These are phyloP conservation scores for Malus hybrid DNA, from an alignment of 331 rosid genomes.

Conservation along the genomic window DNA sequence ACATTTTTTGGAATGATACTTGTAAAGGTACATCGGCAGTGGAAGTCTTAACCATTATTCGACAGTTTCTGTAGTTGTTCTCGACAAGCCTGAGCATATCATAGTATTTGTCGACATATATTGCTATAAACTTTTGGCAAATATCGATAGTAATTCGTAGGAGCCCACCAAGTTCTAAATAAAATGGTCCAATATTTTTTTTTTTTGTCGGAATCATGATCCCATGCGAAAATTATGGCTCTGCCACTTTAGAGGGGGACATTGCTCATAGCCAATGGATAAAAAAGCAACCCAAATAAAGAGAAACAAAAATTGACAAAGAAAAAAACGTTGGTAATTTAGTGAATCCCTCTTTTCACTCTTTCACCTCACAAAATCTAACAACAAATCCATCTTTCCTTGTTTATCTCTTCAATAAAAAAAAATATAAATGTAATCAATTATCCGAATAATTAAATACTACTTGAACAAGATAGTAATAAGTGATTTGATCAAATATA, in stretches of 20 bases:
- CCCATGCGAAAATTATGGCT: background rate
- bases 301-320: background rate
- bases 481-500: background rate
- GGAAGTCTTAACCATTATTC: too few relatives aligned
- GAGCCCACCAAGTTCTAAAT: background rate
- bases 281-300: background rate
- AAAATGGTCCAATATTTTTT: background rate
- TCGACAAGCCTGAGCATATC: background rate
- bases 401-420: background rate
- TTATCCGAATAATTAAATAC: background rate
- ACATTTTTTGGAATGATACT: too few relatives aligned
- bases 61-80: accelerated
- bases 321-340: background rate
- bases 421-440: background rate
- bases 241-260: background rate
- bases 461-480: background rate
- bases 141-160: too few relatives aligned
- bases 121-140: too few relatives aligned
- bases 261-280: background rate
- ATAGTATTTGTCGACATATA: too few relatives aligned
- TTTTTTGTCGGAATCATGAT: too few relatives aligned
- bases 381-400: background rate
- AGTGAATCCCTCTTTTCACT: background rate
- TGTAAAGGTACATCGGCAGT: too few relatives aligned
- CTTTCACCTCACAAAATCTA: background rate